Evolutionary conservation across 495 filamentous ascomycete species (phyloP).

Genomic region (Hypoxylon crocopeplum): DNA sequence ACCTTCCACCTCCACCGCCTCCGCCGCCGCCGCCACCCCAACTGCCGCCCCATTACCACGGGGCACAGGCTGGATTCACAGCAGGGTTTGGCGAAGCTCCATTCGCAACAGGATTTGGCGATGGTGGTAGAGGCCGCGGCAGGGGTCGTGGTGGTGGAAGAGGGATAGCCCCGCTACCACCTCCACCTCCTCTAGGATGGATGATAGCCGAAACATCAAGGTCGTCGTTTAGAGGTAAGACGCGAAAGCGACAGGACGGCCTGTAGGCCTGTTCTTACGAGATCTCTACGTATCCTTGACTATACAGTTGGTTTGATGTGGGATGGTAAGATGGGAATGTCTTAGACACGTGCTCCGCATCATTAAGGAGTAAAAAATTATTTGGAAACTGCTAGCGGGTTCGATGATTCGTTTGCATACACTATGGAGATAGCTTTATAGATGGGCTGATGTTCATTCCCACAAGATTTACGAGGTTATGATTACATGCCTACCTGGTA

Average conservation of each 20-base stretch:
- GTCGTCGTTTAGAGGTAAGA: slow-evolving; percentile 30
- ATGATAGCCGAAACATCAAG: not conserved
- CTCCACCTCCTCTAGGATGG: slow-evolving; percentile 3
- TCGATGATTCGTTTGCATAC: no score
- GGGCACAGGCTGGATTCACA: no score
- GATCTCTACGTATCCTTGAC: not conserved
- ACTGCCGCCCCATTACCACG: not conserved
- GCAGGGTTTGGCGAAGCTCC: no score
- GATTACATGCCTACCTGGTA: no score
- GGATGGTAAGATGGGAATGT: not conserved
- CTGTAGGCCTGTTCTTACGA: not conserved
- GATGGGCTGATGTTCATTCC: no score
- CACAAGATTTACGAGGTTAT: no score
- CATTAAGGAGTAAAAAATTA: no score
- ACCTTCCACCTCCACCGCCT: slow-evolving; percentile 17
- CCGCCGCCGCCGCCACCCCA: slow-evolving; percentile 4
- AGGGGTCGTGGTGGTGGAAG: slow-evolving; percentile 17
- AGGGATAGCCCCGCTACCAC: slow-evolving; percentile 1
- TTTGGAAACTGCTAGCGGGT: no score
- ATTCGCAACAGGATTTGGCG: no score
- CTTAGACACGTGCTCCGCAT: not conserved
- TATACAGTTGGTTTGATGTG: not conserved
- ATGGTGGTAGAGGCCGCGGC: slow-evolving; percentile 9
- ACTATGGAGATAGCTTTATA: no score
- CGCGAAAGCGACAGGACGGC: slow-evolving; percentile 20